phyloP scores from a whole-genome alignment of 768 basidiomycete species.

The Lactarius hengduanensis region DNA sequence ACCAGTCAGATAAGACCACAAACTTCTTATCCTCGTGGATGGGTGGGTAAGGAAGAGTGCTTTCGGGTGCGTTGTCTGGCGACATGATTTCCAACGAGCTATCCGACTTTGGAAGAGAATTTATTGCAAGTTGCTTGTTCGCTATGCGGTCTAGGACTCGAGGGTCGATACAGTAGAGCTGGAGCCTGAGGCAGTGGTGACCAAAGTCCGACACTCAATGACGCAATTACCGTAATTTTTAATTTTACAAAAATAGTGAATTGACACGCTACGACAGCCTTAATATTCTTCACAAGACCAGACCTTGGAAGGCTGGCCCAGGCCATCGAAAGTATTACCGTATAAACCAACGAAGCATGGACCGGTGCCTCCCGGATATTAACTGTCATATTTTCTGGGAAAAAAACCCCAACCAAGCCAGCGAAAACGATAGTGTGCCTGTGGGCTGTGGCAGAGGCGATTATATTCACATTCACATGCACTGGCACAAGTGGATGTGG shows the following conservation, averaged over 20 bases:
- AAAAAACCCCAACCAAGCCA: too few relatives aligned
- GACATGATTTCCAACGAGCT: conserved; percentile 4
- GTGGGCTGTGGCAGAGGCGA: not conserved
- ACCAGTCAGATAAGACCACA: conserved; percentile 91
- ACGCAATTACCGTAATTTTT: not conserved
- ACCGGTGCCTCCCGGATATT: not conserved
- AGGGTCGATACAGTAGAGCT: not conserved
- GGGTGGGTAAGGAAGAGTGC: conserved; percentile 78
- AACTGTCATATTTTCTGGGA: too few relatives aligned
- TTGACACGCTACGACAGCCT: not conserved
- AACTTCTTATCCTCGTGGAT: conserved; percentile 79
- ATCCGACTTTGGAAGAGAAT: not conserved
- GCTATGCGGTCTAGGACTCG: not conserved
- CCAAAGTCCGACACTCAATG: not conserved
- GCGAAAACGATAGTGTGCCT: not conserved
- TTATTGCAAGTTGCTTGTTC: not conserved
- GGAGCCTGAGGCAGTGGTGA: not conserved
- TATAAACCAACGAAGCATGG: not conserved
- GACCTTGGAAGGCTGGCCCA: not conserved
- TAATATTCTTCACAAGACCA: not conserved
- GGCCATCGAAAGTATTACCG: not conserved
- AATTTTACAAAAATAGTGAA: not conserved
- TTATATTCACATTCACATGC: not conserved
- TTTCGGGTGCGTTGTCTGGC: conserved; percentile 44
- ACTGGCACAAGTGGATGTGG: not conserved